A percentile compares a stretch with the other conserved stretches of the same genome.
phyloP scores from a whole-genome alignment of 164 flowering plant genomes.

The Kingdonia uniflora region DNA sequence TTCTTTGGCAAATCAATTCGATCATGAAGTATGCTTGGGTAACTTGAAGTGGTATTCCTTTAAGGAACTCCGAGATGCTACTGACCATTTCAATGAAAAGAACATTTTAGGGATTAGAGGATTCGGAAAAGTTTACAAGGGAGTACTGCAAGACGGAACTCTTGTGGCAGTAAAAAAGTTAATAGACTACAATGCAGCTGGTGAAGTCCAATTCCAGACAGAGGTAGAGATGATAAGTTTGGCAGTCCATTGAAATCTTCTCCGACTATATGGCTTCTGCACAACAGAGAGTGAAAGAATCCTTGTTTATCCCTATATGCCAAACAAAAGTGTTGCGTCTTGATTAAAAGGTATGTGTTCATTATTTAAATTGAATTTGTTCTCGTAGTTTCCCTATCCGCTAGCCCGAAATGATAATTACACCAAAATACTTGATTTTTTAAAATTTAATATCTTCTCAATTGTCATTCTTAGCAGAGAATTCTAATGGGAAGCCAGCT shows the following conservation, averaged over 20 bases:
- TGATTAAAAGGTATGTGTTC: conserved; percentile 42
- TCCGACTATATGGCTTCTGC: conserved; percentile 70
- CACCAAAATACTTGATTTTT: too few species aligned
- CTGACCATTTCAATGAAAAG: conserved; percentile 62
- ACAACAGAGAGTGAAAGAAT: conserved; percentile 56
- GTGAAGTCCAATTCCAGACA: conserved; percentile 79
- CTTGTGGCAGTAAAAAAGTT: conserved; percentile 72
- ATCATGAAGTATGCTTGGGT: conserved; percentile 67
- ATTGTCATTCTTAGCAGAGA: conserved; percentile 28
- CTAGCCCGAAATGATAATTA: background rate
- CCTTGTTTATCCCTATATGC: conserved; percentile 78
- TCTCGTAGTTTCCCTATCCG: background rate
- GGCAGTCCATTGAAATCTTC: conserved; percentile 84
- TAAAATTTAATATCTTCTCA: too few species aligned
- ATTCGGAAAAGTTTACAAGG: conserved; percentile 75
- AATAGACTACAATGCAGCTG: conserved; percentile 59
- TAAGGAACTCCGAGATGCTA: conserved; percentile 73
- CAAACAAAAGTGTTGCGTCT: conserved; percentile 81
- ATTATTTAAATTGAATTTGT: background rate
- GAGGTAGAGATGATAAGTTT: conserved; percentile 78
- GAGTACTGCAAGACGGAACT: conserved; percentile 57
- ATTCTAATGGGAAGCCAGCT: conserved; percentile 45
- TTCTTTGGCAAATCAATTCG: conserved; percentile 59
- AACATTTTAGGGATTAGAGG: conserved; percentile 77
- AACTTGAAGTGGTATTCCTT: conserved; percentile 62